Evolutionary conservation across 2,329 filamentous ascomycete species (phyloP).

Genomic region (Harringtonia lauricola): DNA sequence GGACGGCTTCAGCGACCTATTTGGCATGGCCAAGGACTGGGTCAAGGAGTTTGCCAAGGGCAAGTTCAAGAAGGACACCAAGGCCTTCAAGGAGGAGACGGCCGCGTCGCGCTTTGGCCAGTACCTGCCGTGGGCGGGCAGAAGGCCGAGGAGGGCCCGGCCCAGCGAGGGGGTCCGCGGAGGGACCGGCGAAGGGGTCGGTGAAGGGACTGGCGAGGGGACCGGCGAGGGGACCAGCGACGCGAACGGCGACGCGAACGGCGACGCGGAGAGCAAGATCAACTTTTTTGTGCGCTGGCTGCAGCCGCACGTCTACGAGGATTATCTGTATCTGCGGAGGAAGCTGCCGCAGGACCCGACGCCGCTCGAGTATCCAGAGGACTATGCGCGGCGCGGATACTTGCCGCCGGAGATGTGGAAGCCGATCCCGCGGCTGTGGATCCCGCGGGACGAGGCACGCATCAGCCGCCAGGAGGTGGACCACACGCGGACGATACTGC

Average conservation of each 20-base stretch:
- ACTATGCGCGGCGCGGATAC: conserved; percentile 52
- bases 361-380: conserved; percentile 10
- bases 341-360: conserved; percentile 10
- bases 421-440: conserved; percentile 58
- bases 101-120: conserved; percentile 14
- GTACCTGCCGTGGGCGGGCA: conserved; percentile 4
- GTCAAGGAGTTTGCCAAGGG: conserved; percentile 12
- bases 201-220: neutral
- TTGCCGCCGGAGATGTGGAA: conserved; percentile 57
- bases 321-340: conserved; percentile 46
- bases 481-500: conserved; percentile 54
- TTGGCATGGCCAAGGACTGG: conserved; percentile 14
- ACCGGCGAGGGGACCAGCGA: too few species aligned
- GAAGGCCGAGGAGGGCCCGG: neutral
- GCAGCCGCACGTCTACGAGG: conserved; percentile 48
- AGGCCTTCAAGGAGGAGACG: conserved; percentile 16
- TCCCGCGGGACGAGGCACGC: conserved; percentile 59
- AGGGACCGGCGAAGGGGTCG: neutral
- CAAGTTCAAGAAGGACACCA: conserved; percentile 10
- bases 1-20: conserved; percentile 17
- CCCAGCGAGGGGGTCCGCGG: neutral
- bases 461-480: conserved; percentile 61
- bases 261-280: conserved; percentile 23
- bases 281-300: conserved; percentile 41
- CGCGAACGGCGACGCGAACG: neutral